Evolutionary conservation across 441 rosid genomes (phyloP), one percentile per base, ranked within the genome.

Genomic region (Croton laevigatus): DNA sequence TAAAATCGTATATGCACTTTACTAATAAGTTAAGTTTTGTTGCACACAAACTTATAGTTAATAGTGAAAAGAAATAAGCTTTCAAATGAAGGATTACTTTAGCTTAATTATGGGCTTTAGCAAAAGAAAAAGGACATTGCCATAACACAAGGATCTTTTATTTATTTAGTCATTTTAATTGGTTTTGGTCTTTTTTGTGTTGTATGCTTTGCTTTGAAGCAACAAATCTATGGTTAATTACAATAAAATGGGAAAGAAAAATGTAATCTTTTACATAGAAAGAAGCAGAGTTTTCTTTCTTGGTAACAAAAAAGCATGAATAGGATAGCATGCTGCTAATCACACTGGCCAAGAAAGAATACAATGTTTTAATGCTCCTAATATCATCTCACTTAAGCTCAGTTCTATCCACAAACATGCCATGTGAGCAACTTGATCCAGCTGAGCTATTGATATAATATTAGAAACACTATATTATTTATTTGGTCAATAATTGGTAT

Each of bases 281-380:
- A 42, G 34, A 40, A 42, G 34, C 64, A 42, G 49, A 63, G 69
- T 69, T 37, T n/a, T 36, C 70, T 75, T 69, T 65, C 62, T 66
- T 34, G 68, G 73, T 60, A 65, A 59, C 22, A 71, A 71, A 65
- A 54, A 72, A 42, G 69, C 69, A 65, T 68, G 68, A 65, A 54
- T 69, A 42, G 71, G 66, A 65, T 68, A 52, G 67, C 67, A 69
- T 66, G 71, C 75, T 66, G 71, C 75, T 54, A 19, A 27, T 72
- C 59, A 3, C 78, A 14, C 4, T 42, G 55, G 62, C 65, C 80
- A 67, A 16, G 5, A 48, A 48, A 48, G 6, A 48, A 48, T 40
- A 40, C 44, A 40, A 9, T 40, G 44, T 6, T 9, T 6, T 6
- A 40, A 40, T 40, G 44, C 6, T 40, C 1, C 6, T 6, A 40